Evolutionary conservation across 1,139 yeast genomes (phyloP).

Genomic region (Wickerhamomyces sp.): DNA sequence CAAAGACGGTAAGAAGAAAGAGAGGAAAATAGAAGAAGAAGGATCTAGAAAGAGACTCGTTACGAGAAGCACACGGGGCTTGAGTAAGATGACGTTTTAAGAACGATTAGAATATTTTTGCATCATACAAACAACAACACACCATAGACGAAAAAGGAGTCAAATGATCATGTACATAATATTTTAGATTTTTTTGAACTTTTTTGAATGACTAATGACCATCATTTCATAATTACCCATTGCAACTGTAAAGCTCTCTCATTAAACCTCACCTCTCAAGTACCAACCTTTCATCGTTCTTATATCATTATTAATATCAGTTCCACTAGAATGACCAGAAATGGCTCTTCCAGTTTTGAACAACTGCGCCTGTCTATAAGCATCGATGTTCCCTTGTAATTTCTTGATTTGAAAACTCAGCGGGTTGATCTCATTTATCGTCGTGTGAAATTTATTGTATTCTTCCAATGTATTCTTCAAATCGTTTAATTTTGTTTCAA

Average conservation of each 20-base stretch:
- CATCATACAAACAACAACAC: not conserved
- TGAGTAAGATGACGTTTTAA: conserved; percentile 17
- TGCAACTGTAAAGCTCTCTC: not conserved
- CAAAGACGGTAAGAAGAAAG: conserved; percentile 2
- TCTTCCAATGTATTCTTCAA: conserved; percentile 18
- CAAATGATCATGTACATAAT: not conserved
- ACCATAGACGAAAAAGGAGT: not conserved
- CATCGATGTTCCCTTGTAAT: conserved; percentile 25
- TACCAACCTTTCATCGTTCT: conserved; percentile 30
- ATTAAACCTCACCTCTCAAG: conserved; percentile 31
- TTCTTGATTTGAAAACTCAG: conserved; percentile 36
- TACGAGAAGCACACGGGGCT: conserved; percentile 5
- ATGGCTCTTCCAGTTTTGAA: conserved; percentile 25
- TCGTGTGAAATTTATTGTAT: conserved; percentile 19
- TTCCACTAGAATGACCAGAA: conserved; percentile 16
- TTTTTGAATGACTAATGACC: not conserved
- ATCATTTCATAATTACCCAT: not conserved
- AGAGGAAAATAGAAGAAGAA: conserved; percentile 2
- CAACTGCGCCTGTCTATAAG: conserved; percentile 32
- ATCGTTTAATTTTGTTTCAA: conserved; percentile 13
- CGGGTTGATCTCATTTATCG: conserved; percentile 30
- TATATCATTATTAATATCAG: conserved; percentile 21
- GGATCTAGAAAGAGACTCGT: conserved; percentile 9
- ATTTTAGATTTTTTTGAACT: not conserved
- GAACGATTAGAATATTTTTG: not conserved